phyloP scores from a whole-genome alignment of 2,329 filamentous ascomycete species.

The Cadophora malorum region DNA sequence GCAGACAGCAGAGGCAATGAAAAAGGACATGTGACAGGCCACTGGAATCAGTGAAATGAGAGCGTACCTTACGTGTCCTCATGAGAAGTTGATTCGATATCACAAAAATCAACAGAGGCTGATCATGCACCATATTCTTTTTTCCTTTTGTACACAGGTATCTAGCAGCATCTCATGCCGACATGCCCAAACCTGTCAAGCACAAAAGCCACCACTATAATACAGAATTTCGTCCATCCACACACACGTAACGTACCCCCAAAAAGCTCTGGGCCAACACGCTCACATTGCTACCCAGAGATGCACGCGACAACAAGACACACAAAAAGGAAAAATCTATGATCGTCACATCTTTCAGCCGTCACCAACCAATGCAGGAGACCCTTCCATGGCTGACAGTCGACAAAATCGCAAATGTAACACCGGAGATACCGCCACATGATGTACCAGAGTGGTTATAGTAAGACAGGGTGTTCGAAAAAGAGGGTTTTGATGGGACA shows the following conservation, averaged over 20 bases:
- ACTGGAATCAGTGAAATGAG: not conserved
- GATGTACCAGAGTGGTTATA: slow-evolving; percentile 35
- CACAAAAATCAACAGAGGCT: slow-evolving; percentile 10
- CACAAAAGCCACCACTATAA: slow-evolving; percentile 40
- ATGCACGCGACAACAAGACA: slow-evolving; percentile 32
- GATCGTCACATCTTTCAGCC: slow-evolving; percentile 39
- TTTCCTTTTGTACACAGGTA: slow-evolving; percentile 41
- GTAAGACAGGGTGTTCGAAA: slow-evolving; percentile 43
- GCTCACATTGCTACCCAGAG: slow-evolving; percentile 35
- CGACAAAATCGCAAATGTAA: slow-evolving; percentile 30
- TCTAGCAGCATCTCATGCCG: slow-evolving; percentile 38
- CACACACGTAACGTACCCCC: slow-evolving; percentile 21
- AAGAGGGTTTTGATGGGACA: slow-evolving; percentile 31
- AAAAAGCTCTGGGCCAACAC: slow-evolving; percentile 30
- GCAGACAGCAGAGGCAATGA: not conserved
- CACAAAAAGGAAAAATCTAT: slow-evolving; percentile 39
- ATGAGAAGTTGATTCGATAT: slow-evolving; percentile 3
- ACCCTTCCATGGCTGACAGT: slow-evolving; percentile 29
- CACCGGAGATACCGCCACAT: slow-evolving; percentile 28
- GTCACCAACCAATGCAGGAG: slow-evolving; percentile 38
- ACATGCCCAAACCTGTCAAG: slow-evolving; percentile 23
- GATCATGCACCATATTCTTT: slow-evolving; percentile 16
- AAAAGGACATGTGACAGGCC: not conserved
- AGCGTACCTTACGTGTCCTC: slow-evolving; percentile 5
- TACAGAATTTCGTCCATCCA: slow-evolving; percentile 33